Evolutionary conservation across 495 filamentous ascomycete species (phyloP).

Genomic region (Penicillium lividum): DNA sequence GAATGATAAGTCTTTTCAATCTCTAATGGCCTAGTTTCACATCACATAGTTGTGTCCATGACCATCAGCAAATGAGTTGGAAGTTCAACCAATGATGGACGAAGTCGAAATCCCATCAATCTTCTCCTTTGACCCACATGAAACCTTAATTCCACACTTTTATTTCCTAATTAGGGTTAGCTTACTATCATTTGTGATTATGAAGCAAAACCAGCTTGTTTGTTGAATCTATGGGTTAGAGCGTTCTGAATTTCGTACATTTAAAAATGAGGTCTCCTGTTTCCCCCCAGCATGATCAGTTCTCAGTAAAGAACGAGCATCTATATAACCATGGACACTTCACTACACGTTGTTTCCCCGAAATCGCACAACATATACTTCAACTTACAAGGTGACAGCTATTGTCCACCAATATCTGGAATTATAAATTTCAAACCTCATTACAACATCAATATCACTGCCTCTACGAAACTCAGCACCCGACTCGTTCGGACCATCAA

Average conservation of each 20-base stretch:
- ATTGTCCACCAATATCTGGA: slow-evolving; percentile 14
- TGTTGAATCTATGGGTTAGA: too few species aligned
- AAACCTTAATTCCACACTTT: slow-evolving; percentile 19
- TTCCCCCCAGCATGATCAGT: neutral
- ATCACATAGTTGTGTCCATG: neutral
- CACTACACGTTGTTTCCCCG: neutral
- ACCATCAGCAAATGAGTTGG: too few species aligned
- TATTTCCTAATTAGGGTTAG: slow-evolving; percentile 18
- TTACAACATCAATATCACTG: neutral
- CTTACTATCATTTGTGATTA: neutral
- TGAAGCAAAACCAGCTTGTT: neutral
- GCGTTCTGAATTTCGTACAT: neutral
- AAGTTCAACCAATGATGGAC: neutral
- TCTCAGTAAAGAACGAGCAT: neutral
- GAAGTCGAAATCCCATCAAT: neutral
- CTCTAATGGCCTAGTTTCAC: neutral
- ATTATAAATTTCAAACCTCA: slow-evolving; percentile 4
- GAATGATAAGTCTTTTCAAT: neutral
- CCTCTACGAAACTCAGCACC: neutral
- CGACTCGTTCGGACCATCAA: slow-evolving; percentile 13
- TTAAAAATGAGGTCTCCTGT: neutral
- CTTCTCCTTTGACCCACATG: neutral
- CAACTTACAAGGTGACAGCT: slow-evolving; percentile 14
- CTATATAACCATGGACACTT: neutral
- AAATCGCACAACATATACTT: slow-evolving; percentile 12